Conservation (phyloP, 345 rosid genomes). For the Citrus trifoliata region DNA sequence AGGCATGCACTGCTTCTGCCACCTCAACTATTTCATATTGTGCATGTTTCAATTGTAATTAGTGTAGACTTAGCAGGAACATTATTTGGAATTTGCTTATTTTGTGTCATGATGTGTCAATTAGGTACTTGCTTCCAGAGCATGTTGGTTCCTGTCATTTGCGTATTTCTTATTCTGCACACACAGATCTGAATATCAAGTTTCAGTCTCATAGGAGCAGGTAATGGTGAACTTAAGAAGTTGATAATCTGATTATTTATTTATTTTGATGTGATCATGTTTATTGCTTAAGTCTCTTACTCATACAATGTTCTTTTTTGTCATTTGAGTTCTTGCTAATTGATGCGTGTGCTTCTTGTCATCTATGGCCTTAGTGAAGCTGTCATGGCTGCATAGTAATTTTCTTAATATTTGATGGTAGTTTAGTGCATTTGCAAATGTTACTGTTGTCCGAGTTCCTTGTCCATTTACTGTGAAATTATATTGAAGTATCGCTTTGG, state of each 20-base stretch:
- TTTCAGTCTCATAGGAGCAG: conserved; percentile 99
- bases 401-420: conserved; percentile 35
- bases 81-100: neutral
- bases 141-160: conserved; percentile 70
- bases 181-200: conserved; percentile 94
- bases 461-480: conserved; percentile 8
- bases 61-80: neutral
- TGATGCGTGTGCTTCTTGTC: conserved; percentile 38
- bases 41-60: neutral
- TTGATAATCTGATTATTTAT: neutral
- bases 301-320: conserved; percentile 2
- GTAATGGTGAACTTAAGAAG: conserved; percentile 31
- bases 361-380: conserved; percentile 60
- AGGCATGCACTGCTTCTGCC: conserved; percentile 35
- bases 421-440: conserved; percentile 19
- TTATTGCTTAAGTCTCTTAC: conserved; percentile 5
- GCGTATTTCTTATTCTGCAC: conserved; percentile 94
- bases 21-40: neutral
- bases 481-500: neutral
- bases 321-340: conserved; percentile 30
- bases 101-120: conserved; percentile 10
- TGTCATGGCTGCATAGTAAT: conserved; percentile 48
- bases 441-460: conserved; percentile 12
- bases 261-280: conserved; percentile 12
- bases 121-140: conserved; percentile 86